A percentile compares a stretch with the other conserved stretches of the same genome.
Evolutionary conservation across 2,329 filamentous ascomycete genomes (phyloP).

Genomic region (Alternaria gaisen): DNA sequence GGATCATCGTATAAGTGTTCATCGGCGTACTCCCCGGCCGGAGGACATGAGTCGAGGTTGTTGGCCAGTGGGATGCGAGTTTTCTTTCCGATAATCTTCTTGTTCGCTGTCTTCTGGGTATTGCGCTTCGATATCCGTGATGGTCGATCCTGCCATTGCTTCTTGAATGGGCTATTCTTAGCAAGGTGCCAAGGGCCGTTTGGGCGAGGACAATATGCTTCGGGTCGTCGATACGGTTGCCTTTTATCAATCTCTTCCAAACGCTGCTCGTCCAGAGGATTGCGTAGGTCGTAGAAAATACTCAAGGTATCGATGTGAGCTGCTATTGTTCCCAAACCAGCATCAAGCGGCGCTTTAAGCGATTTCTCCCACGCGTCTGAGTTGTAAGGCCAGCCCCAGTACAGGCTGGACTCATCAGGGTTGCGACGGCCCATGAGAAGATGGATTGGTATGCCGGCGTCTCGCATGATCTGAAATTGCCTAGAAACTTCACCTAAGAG

Average conservation of each 20-base stretch:
- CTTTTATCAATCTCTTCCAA: constrained; percentile 23
- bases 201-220: constrained; percentile 19
- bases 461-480: constrained; percentile 25
- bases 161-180: constrained; percentile 10
- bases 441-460: constrained; percentile 30
- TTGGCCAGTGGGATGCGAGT: constrained; percentile 15
- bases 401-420: constrained; percentile 25
- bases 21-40: constrained; percentile 22
- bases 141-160: constrained; percentile 6
- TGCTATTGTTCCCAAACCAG: constrained; percentile 27
- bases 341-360: constrained; percentile 19
- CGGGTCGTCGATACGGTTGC: constrained; percentile 10
- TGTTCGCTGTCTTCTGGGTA: constrained; percentile 6
- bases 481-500: constrained; percentile 3
- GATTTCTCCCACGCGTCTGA: constrained; percentile 23
- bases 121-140: constrained; percentile 1
- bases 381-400: constrained; percentile 32
- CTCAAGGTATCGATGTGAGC: constrained; percentile 29
- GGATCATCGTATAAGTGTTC: not conserved
- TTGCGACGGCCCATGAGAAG: constrained; percentile 34
- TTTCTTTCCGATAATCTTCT: not conserved
- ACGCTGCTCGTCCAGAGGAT: constrained; percentile 25
- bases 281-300: constrained; percentile 37
- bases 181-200: constrained; percentile 16
- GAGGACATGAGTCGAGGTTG: constrained; percentile 11